Percentiles rank a stretch among this genome's conserved stretches.
These are phyloP conservation scores for Chalciporus piperatus DNA, from an alignment of 768 basidiomycete genomes.

Conservation along the genomic window DNA sequence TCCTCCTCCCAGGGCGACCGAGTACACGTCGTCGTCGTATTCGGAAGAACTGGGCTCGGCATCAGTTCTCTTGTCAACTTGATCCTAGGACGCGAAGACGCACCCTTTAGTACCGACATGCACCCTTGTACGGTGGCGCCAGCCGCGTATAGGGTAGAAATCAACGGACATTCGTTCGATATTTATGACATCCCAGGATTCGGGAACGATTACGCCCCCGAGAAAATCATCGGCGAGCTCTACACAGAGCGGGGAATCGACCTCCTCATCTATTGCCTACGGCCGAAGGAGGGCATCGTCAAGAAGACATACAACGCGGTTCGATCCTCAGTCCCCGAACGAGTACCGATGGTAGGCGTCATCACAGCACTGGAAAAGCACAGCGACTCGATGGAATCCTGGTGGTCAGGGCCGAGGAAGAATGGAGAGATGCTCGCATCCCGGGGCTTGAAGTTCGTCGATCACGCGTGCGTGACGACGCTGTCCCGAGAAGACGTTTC, in stretches of 20 bases:
- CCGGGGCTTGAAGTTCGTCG: conserved; percentile 35
- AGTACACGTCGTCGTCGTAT: conserved; percentile 31
- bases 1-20: conserved; percentile 21
- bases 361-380: conserved; percentile 39
- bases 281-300: conserved; percentile 29
- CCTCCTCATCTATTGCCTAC: conserved; percentile 30
- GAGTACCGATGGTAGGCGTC: conserved; percentile 39
- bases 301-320: conserved; percentile 25
- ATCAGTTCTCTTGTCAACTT: conserved; percentile 32
- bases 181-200: conserved; percentile 32
- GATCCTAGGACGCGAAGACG: conserved; percentile 32
- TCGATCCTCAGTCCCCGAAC: conserved; percentile 27
- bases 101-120: conserved; percentile 32
- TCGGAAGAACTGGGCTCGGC: conserved; percentile 33
- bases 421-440: conserved; percentile 35
- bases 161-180: conserved; percentile 30
- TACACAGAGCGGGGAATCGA: conserved; percentile 30
- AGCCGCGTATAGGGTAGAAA: conserved; percentile 25
- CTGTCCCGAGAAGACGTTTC: conserved; percentile 30
- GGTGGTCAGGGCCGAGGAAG: conserved; percentile 30
- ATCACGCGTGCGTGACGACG: conserved; percentile 44
- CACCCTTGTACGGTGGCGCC: conserved; percentile 27
- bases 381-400: conserved; percentile 26
- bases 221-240: conserved; percentile 27
- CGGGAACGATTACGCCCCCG: conserved; percentile 18